Evolutionary conservation across 2,329 filamentous ascomycete species (phyloP).

Genomic region (Fusarium fujikuroi): DNA sequence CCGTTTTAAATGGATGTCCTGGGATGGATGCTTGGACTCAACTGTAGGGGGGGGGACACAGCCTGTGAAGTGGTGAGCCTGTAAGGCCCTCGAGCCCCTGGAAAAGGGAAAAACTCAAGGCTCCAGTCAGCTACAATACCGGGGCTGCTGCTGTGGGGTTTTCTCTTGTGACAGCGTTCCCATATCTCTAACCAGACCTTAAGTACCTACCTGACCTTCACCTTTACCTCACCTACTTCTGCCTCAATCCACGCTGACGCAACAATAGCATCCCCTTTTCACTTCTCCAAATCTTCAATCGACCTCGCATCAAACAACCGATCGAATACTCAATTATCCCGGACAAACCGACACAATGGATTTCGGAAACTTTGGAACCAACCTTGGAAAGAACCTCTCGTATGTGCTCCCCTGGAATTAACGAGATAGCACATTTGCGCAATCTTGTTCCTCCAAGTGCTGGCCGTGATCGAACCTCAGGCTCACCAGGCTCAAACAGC

Average conservation of each 20-base stretch:
- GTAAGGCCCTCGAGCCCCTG: slow-evolving; percentile 41
- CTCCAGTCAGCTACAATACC: slow-evolving; percentile 21
- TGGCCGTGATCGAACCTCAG: slow-evolving; percentile 17
- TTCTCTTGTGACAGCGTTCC: slow-evolving; percentile 49
- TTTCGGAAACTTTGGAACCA: slow-evolving; percentile 58
- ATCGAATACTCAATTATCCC: slow-evolving; percentile 7
- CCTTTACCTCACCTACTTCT: slow-evolving; percentile 9
- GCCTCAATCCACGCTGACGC: slow-evolving; percentile 40
- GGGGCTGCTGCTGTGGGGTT: slow-evolving; percentile 26
- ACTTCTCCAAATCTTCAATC: slow-evolving; percentile 24
- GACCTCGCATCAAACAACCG: slow-evolving; percentile 11
- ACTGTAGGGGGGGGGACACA: slow-evolving; percentile 3
- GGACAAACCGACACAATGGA: slow-evolving; percentile 57
- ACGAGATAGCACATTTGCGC: slow-evolving; percentile 24
- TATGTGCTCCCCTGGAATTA: slow-evolving; percentile 49
- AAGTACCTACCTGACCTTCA: background rate
- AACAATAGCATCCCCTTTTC: slow-evolving; percentile 31
- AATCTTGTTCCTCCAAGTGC: slow-evolving; percentile 19
- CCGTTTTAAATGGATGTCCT: slow-evolving; percentile 13
- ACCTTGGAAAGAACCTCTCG: slow-evolving; percentile 66
- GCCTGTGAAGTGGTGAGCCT: background rate
- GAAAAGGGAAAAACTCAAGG: slow-evolving; percentile 37
- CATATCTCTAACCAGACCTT: slow-evolving; percentile 31
- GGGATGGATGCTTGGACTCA: background rate
- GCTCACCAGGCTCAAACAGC: slow-evolving; percentile 48